Base-by-base conservation (phyloP, 73 alveolate genomes). In the Symbiodinium pilosum region DNA sequence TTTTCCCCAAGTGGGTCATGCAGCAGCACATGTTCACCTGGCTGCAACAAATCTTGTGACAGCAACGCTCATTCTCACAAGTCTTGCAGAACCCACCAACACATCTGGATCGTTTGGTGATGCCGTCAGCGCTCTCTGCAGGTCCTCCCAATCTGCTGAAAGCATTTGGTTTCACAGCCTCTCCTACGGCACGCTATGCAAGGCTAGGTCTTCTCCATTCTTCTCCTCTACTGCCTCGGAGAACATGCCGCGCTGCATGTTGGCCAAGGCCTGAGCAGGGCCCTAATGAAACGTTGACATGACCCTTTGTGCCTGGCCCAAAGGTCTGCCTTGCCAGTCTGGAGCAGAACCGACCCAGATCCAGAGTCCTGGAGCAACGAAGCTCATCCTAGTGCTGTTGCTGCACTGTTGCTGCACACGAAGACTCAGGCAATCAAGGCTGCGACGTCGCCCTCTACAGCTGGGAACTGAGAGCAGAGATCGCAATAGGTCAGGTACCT, bases 221-320 rank as follows among this genome's bases (percentile, higher is more conserved):
- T 42, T 36, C 54, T 14, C 95, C 97, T 91, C 97, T 41, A 91
- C 97, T 28, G 97, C 97, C 81, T 91, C 97, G n/a, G 97, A 91
- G 97, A 91, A 91, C 97, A 91, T 91, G 81, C 97, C 97, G 54
- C 97, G 97, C 97, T 91, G 97, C 97, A 91, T 91, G 89, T 91
- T 91, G 77, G 97, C 97, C 87, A 91, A 24, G 20, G 95, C 95
- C 95, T 88, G 88, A 20, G 26, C 20, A 2, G 56, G 47, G 87
- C 18, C 47, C n/a, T n/a, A n/a, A n/a, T n/a, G n/a, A n/a, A n/a
- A n/a, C n/a, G n/a, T n/a, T n/a, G n/a, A n/a, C n/a, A n/a, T n/a
- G n/a, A n/a, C n/a, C n/a, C n/a, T n/a, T n/a, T n/a, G n/a, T n/a
- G n/a, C n/a, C n/a, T 16, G 21, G 21, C 21, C 71, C 71, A 16